Evolutionary conservation across 257 asterid genomes (phyloP).

Genomic region (Nicotiana benthamiana): DNA sequence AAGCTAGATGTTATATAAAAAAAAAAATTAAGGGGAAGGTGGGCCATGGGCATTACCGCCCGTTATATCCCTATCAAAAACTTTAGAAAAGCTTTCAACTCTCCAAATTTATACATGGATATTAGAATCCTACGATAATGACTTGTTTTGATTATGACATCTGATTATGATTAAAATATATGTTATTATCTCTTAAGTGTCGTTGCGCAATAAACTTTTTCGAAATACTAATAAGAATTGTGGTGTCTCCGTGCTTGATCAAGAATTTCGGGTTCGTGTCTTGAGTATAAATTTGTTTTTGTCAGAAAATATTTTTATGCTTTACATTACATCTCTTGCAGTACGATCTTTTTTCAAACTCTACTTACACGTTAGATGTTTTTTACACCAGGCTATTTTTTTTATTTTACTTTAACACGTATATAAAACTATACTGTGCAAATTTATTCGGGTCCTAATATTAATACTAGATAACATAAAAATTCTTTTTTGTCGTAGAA

Average conservation of each 20-base stretch:
- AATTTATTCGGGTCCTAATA: no score
- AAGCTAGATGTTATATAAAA: not conserved
- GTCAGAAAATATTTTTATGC: no score
- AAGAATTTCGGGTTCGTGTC: no score
- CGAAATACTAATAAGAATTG: not conserved
- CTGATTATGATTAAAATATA: not conserved
- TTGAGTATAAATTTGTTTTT: no score
- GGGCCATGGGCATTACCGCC: not conserved
- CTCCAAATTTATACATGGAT: not conserved
- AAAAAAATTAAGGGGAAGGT: not conserved
- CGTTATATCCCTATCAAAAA: not conserved
- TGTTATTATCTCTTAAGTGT: not conserved
- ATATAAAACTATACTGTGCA: no score
- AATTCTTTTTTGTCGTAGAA: not conserved
- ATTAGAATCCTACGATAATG: not conserved
- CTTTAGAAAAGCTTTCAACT: conserved; percentile 4
- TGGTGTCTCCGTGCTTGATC: no score
- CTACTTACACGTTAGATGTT: no score
- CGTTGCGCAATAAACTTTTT: not conserved
- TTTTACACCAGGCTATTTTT: no score
- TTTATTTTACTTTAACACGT: no score
- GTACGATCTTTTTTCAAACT: accelerated
- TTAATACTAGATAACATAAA: no score
- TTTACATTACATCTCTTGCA: no score
- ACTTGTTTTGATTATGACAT: conserved; percentile 8